Conservation (phyloP, 805 yeast species). For the Candida dajiaensis region DNA sequence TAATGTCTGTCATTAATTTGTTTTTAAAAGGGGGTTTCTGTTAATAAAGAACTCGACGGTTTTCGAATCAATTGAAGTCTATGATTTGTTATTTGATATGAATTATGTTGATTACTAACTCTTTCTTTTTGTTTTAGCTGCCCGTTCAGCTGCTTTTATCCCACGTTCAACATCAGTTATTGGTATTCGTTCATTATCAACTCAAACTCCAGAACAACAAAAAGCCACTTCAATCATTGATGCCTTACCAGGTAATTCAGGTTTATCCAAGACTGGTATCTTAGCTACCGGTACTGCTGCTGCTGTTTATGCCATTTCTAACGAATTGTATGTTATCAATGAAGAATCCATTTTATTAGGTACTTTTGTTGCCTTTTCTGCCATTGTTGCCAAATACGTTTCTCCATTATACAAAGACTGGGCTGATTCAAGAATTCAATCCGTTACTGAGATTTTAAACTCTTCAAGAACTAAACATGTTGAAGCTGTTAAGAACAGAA, state of each 20-base stretch:
- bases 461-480: slow-evolving; percentile 88
- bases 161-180: slow-evolving; percentile 37
- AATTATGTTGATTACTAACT: slow-evolving; percentile 6
- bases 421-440: slow-evolving; percentile 82
- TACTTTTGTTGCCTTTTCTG: slow-evolving; percentile 73
- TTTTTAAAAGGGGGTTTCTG: too few species aligned
- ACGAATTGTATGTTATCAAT: slow-evolving; percentile 87
- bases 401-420: slow-evolving; percentile 94
- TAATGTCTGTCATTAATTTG: too few species aligned
- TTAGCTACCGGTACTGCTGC: slow-evolving; percentile 95
- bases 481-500: slow-evolving; percentile 88
- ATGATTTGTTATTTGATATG: neutral
- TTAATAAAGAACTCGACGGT: too few species aligned
- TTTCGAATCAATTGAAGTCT: neutral
- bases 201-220: slow-evolving; percentile 73
- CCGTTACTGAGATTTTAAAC: slow-evolving; percentile 76
- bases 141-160: slow-evolving; percentile 23
- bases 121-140: slow-evolving; percentile 9
- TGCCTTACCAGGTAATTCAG: slow-evolving; percentile 88
- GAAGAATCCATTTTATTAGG: slow-evolving; percentile 86
- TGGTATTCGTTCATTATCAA: slow-evolving; percentile 62
- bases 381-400: slow-evolving; percentile 73
- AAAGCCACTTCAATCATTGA: slow-evolving; percentile 87
- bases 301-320: slow-evolving; percentile 87
- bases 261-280: slow-evolving; percentile 88